Percentiles rank a stretch among this genome's conserved stretches.
Conservation (phyloP, 495 filamentous ascomycete species). For the Patellaria atrata region DNA sequence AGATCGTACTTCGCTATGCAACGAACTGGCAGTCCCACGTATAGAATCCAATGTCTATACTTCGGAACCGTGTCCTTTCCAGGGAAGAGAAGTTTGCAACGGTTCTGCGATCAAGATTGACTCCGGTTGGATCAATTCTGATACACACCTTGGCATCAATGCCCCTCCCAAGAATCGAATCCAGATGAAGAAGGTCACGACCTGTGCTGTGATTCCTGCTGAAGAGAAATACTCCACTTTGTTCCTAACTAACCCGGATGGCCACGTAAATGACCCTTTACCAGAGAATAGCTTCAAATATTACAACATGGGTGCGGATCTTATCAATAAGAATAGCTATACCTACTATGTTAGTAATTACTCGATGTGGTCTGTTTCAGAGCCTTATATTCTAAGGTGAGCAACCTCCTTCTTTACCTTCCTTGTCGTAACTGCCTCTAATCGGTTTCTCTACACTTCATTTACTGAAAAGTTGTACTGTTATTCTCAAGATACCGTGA, state of each 20-base stretch:
- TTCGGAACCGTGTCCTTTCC: constrained; percentile 11
- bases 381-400: constrained; percentile 8
- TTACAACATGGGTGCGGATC: too few relatives aligned
- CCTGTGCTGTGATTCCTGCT: constrained; percentile 8
- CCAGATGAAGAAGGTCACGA: constrained; percentile 6
- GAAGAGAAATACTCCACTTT: constrained; percentile 10
- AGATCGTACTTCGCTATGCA: constrained; percentile 2
- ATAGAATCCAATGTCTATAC: constrained; percentile 3
- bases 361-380: constrained; percentile 2
- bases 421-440: too few relatives aligned
- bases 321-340: too few relatives aligned
- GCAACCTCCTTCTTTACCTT: too few relatives aligned
- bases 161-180: constrained; percentile 5
- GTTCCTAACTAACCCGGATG: too few relatives aligned
- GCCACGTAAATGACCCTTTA: too few relatives aligned
- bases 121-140: constrained; percentile 10
- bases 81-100: constrained; percentile 2
- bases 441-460: too few relatives aligned
- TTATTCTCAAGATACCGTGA: too few relatives aligned
- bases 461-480: too few relatives aligned
- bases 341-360: constrained; percentile 11
- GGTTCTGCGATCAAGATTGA: constrained; percentile 3
- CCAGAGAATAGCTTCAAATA: too few relatives aligned
- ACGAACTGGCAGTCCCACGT: constrained; percentile 5
- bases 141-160: constrained; percentile 16